These are phyloP conservation scores for Dothiorella sarmentorum DNA, from an alignment of 2,329 filamentous ascomycete species.

Conservation along the genomic window DNA sequence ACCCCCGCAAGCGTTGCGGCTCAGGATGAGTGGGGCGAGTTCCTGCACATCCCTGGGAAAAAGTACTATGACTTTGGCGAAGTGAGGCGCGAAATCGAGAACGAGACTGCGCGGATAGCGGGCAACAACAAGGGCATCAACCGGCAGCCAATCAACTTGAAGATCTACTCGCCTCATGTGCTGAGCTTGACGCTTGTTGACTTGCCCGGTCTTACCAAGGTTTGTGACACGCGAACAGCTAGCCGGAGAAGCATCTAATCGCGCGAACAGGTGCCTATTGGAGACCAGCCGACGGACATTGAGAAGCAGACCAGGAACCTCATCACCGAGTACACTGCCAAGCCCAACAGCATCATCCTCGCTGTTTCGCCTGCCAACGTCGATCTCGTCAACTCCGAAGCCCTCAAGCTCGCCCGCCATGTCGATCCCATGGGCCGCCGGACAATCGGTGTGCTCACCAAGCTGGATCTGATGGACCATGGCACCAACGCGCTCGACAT, in stretches of 20 bases:
- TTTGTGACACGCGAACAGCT: slow-evolving; percentile 35
- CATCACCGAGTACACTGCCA: slow-evolving; percentile 97
- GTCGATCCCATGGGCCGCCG: slow-evolving; percentile 91
- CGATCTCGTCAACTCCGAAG: slow-evolving; percentile 97
- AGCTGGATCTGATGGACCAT: slow-evolving; percentile 97
- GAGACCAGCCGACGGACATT: slow-evolving; percentile 94
- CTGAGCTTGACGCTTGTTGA: slow-evolving; percentile 95
- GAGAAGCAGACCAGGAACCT: slow-evolving; percentile 97
- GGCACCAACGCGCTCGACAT: slow-evolving; percentile 98
- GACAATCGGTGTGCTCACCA: slow-evolving; percentile 95
- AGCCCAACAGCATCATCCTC: slow-evolving; percentile 96
- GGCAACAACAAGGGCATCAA: slow-evolving; percentile 99
- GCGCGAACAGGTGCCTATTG: slow-evolving; percentile 73
- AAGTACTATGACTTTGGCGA: slow-evolving; percentile 88
- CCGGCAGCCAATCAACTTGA: slow-evolving; percentile 93
- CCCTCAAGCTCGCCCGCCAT: slow-evolving; percentile 92
- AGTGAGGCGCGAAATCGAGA: slow-evolving; percentile 95
- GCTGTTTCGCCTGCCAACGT: slow-evolving; percentile 97
- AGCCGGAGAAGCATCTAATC: slow-evolving; percentile 27
- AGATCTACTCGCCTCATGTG: slow-evolving; percentile 96
- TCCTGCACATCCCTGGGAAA: slow-evolving; percentile 88
- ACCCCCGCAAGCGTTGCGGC: slow-evolving; percentile 69
- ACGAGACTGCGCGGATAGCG: slow-evolving; percentile 89
- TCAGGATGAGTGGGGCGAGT: slow-evolving; percentile 83
- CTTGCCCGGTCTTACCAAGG: slow-evolving; percentile 92